phyloP scores from a whole-genome alignment of 75 land plant species.

The Sequoia sempervirens region DNA sequence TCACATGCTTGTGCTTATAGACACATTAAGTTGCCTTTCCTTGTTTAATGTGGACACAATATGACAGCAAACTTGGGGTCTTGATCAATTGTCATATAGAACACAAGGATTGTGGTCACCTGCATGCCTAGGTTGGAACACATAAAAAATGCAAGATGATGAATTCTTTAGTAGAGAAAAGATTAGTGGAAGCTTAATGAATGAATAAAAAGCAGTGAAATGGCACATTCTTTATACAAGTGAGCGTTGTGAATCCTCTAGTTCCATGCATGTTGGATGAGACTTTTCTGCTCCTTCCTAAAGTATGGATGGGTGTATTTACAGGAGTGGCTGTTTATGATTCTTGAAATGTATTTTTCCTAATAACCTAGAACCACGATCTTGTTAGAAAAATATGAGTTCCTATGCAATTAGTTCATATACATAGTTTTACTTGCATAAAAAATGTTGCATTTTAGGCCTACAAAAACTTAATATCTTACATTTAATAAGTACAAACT shows the following conservation, averaged over 20 bases:
- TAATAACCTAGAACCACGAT: not conserved
- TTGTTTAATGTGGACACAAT: too few species aligned
- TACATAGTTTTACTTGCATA: not conserved
- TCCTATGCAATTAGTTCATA: not conserved
- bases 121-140: not conserved
- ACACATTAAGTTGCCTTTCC: not conserved
- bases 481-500: not conserved
- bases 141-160: not conserved
- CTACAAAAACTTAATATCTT: not conserved
- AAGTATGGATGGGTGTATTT: not conserved
- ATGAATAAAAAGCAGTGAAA: not conserved
- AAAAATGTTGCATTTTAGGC: not conserved
- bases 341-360: not conserved
- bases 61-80: not conserved
- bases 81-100: not conserved
- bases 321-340: not conserved
- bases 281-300: not conserved
- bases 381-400: not conserved
- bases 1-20: not conserved
- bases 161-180: not conserved
- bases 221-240: not conserved
- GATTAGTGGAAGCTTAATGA: not conserved
- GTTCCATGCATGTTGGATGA: too few species aligned
- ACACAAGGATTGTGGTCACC: not conserved
- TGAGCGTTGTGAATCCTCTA: not conserved